Base-by-base conservation (phyloP, 495 filamentous ascomycete species). In the Endocarpon pusillum region DNA sequence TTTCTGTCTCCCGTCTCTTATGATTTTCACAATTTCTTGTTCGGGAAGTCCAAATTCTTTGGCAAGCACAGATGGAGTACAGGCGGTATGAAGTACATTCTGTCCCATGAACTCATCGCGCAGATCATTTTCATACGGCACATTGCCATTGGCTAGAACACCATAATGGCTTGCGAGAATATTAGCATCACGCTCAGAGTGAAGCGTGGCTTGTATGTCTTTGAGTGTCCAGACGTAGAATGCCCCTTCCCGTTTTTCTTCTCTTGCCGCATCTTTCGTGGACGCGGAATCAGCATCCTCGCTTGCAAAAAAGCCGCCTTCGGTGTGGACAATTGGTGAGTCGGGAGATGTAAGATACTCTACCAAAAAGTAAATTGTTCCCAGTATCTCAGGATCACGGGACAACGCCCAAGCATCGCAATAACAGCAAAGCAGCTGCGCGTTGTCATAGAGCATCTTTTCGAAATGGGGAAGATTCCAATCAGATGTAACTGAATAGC, bases 381-480 rank as follows among this genome's bases (percentile, higher is more conserved):
- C 78, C 6, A 85, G 68, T 30, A 92, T 62, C 47, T 87, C 78
- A 14, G 66, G 54, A 21, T 79, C 69, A 37, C 69, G 63, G 7
- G 73, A 75, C 3, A 79, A 56, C 8, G 85, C 65, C 60, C 83
- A 96, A 0, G 79, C 87, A 47, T 96, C 87, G 4, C 93, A 64
- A 47, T 91, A 97, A 16, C 83, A 68, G 39, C 79, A 69, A 10
- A 97, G 55, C 9, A 97, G 69, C 40, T 94, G 78, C 5, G 79
- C 82, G 43, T 97, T 87, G 48, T 96, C 91, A 37, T 87, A 86
- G 2, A 94, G 70, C 82, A 97, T 93, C 65, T 97, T 97, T 56
- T 97, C 89, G 47, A 97, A 97, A 47, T 93, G 86, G 17, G 89
- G 89, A 25, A 97, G 54, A 35, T 70, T 75, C 89, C 89, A 97